Base-by-base conservation (phyloP, 306 rosid genomes). In the Hippophae rhamnoides region DNA sequence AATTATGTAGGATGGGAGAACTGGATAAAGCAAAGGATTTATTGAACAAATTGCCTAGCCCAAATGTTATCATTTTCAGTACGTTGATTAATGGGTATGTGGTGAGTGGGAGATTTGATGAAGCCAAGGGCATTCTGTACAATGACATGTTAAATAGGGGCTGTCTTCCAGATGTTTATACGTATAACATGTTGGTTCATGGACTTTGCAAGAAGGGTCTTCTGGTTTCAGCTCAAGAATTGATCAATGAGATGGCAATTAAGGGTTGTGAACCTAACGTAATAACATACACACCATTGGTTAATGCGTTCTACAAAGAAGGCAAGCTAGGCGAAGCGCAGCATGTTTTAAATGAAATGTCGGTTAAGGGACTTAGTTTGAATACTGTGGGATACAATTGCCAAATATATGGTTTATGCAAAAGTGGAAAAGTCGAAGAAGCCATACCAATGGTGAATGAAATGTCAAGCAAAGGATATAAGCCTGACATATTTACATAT, bases 21-120 rank as follows among this genome's bases (percentile, higher is more conserved):
- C 76, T 92, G 59, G 94, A 92, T 65, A 84, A 85, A 71, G 95
- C 98, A 63, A 84, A 79, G 74, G 70, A 76, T 38, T 71, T 85
- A 66, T 62, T 92, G 54, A 68, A 65, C 67, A 81, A 80, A 75
- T 69, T 83, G 75, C 83, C 89, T 10, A 59, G 75, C 41, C 87
- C 83, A 6, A 92, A 83, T 68, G 59, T 64, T 47, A 82, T 80
- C 43, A 81, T 79, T 42, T 79, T 81, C 64, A 92, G 81, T 77
- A 87, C 87, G 27, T 57, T 90, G 71, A 85, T 87, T 26, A 81
- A 81, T 74, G 98, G 98, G 31, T 90, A 87, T 74, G 87, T 87
- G 53, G 55, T 71, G 56, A 67, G 68, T 52, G 89, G 95, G 69
- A 71, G 73, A 60, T 79, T 75, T 71, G 89, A 83, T 55, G 95